Percentiles rank a stretch among this genome's conserved stretches.
These are phyloP conservation scores for Arachis monticola DNA, from an alignment of 331 rosid genomes.

Conservation along the genomic window DNA sequence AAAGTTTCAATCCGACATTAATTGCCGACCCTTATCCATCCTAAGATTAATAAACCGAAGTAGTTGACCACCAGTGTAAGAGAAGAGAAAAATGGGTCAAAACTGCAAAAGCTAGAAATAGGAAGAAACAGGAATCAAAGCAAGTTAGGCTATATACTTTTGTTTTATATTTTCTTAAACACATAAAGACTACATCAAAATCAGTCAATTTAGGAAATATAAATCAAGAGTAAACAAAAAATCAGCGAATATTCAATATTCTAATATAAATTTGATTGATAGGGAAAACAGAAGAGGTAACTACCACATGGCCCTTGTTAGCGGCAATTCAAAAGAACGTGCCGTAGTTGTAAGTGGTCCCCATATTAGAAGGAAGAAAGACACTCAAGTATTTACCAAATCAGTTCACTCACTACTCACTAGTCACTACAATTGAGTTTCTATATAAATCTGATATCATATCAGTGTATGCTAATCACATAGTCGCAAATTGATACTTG, in stretches of 20 bases:
- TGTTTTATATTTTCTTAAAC: no score
- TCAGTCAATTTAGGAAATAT: no score
- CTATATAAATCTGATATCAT: conserved; percentile 31
- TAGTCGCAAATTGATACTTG: conserved; percentile 3
- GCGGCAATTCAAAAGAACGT: conserved; percentile 22
- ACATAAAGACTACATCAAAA: no score
- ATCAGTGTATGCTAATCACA: conserved; percentile 4
- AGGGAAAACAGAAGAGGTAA: neutral
- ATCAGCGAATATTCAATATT: neutral
- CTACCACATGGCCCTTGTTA: conserved; percentile 52
- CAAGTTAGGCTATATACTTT: neutral
- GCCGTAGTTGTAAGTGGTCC: conserved; percentile 33
- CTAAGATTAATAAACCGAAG: neutral
- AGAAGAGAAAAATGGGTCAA: neutral
- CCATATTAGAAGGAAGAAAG: conserved; percentile 28
- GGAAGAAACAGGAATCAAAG: neutral
- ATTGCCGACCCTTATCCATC: conserved; percentile 24
- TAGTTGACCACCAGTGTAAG: neutral
- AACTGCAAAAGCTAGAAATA: neutral
- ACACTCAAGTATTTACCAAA: conserved; percentile 9
- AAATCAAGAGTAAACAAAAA: neutral
- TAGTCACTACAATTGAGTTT: neutral
- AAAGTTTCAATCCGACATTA: conserved; percentile 10
- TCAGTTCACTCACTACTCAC: neutral
- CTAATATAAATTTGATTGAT: no score